Percentiles rank a stretch among this genome's conserved stretches.
Conservation (phyloP, 495 filamentous ascomycete genomes). For the Astrocystis sublimbata region DNA sequence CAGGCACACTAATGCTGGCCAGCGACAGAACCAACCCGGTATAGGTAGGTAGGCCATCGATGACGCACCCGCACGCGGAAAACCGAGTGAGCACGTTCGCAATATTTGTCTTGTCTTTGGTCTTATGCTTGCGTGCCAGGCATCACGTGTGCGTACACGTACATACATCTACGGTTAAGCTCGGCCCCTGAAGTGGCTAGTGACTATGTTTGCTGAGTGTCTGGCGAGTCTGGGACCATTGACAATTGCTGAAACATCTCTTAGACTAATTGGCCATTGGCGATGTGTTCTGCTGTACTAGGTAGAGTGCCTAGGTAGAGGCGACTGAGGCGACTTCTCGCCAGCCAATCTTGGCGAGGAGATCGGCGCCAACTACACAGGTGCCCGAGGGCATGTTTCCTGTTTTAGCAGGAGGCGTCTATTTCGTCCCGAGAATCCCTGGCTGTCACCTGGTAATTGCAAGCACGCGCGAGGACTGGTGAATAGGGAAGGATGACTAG, state of each 20-base stretch:
- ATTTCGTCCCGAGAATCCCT: slow-evolving; percentile 11
- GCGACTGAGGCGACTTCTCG: background rate
- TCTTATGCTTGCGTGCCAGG: slow-evolving; percentile 27
- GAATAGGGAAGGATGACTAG: slow-evolving; percentile 8
- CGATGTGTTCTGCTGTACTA: background rate
- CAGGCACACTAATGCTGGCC: background rate
- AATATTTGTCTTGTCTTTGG: background rate
- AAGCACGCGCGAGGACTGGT: background rate
- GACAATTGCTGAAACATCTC: slow-evolving; percentile 9
- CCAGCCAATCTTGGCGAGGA: slow-evolving; percentile 13
- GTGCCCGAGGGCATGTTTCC: slow-evolving; percentile 33
- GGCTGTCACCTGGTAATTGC: slow-evolving; percentile 10
- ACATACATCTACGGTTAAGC: too few relatives aligned
- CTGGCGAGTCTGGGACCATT: too few relatives aligned
- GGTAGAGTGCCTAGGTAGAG: background rate
- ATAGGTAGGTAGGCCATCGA: background rate
- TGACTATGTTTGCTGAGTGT: background rate
- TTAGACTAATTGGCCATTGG: background rate
- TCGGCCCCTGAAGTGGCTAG: too few relatives aligned
- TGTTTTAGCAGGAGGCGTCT: slow-evolving; percentile 31
- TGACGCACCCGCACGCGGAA: background rate
- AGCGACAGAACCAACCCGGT: background rate
- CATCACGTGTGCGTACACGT: slow-evolving; percentile 36
- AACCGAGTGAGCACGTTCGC: background rate
- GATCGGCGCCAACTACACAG: slow-evolving; percentile 25